phyloP scores from a whole-genome alignment of 2,329 filamentous ascomycete species.

The Fusarium multiceps region DNA sequence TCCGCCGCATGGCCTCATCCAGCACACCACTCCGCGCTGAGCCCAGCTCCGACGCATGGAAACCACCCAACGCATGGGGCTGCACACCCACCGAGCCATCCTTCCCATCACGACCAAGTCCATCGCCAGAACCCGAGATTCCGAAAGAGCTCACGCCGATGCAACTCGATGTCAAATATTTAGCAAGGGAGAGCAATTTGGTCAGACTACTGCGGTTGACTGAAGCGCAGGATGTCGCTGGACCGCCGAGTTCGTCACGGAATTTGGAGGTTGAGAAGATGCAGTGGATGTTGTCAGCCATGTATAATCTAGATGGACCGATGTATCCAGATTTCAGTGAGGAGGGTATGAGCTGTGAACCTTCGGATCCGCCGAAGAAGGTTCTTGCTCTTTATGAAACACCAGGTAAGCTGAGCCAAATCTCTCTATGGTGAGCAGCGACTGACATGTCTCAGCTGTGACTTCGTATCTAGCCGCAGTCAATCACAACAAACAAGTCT shows the following conservation, averaged over 20 bases:
- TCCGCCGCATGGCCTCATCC: conserved; percentile 20
- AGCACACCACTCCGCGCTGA: conserved; percentile 13
- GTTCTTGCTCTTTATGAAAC: conserved; percentile 34
- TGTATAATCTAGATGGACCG: conserved; percentile 57
- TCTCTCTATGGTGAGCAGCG: too few relatives aligned
- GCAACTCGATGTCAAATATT: conserved; percentile 14
- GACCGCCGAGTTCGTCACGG: background rate
- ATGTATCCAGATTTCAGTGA: background rate
- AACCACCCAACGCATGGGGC: conserved; percentile 22
- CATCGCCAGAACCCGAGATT: background rate
- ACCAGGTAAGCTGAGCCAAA: conserved; percentile 7
- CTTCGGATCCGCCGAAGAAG: conserved; percentile 14
- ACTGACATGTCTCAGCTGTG: conserved; percentile 4
- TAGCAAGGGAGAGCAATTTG: conserved; percentile 19
- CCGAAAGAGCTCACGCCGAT: conserved; percentile 12
- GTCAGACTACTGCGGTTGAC: conserved; percentile 17
- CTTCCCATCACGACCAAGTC: background rate
- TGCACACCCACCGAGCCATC: conserved; percentile 25
- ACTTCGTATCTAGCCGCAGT: conserved; percentile 31
- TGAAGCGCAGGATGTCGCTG: background rate
- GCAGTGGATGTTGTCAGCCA: conserved; percentile 68
- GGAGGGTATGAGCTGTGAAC: conserved; percentile 43
- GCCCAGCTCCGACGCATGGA: conserved; percentile 13
- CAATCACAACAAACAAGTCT: conserved; percentile 25
- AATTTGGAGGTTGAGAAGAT: conserved; percentile 65